Conservation (phyloP, 768 basidiomycete genomes). For the Agrocybe praecox region DNA sequence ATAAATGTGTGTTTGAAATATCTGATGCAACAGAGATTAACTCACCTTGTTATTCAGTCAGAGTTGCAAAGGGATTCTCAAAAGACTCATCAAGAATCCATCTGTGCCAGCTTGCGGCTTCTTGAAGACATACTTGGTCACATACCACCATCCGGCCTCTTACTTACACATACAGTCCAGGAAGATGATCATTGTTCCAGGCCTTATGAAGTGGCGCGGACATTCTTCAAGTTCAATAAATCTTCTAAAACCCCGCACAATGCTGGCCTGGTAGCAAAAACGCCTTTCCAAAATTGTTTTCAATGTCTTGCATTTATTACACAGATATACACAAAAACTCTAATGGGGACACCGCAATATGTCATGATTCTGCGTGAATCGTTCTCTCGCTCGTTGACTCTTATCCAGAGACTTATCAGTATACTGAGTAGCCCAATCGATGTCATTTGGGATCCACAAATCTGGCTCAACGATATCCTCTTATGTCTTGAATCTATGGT, state of each 20-base stretch:
- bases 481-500: constrained; percentile 60
- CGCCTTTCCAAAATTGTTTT: constrained; percentile 62
- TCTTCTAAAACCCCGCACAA: constrained; percentile 16
- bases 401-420: constrained; percentile 53
- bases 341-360: constrained; percentile 33
- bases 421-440: constrained; percentile 40
- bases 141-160: constrained; percentile 50
- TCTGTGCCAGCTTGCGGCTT: constrained; percentile 48
- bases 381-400: constrained; percentile 49
- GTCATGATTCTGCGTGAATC: constrained; percentile 45
- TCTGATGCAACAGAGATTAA: background rate
- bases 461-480: constrained; percentile 65
- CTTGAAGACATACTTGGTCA: constrained; percentile 55
- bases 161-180: constrained; percentile 48
- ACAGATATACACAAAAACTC: constrained; percentile 40
- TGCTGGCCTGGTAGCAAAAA: constrained; percentile 20
- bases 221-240: constrained; percentile 51
- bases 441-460: constrained; percentile 60
- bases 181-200: constrained; percentile 34
- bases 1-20: constrained; percentile 52
- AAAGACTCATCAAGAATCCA: constrained; percentile 33
- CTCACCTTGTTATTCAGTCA: constrained; percentile 29
- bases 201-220: constrained; percentile 59
- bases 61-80: constrained; percentile 36
- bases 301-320: constrained; percentile 55